Conservation (phyloP, 2,329 filamentous ascomycete genomes). For the Beauveria rudraprayagi region DNA sequence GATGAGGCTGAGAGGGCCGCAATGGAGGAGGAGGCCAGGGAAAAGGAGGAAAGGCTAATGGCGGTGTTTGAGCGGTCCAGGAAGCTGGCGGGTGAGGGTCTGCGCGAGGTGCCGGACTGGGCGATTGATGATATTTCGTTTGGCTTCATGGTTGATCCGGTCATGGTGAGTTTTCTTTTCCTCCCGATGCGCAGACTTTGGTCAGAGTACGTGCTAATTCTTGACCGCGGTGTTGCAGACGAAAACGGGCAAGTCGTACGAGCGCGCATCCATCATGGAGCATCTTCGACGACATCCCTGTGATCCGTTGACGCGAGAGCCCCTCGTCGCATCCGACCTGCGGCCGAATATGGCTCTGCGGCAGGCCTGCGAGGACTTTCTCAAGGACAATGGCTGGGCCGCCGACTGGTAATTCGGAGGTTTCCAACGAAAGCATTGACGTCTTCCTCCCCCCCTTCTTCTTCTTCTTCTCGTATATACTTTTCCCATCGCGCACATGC, state of each 20-base stretch:
- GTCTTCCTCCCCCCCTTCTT: neutral
- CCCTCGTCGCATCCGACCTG: constrained; percentile 60
- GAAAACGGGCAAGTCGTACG: constrained; percentile 84
- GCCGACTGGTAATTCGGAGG: constrained; percentile 65
- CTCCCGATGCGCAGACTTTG: neutral
- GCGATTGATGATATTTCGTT: constrained; percentile 70
- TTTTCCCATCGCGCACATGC: neutral
- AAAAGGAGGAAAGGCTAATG: constrained; percentile 37
- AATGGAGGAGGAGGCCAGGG: constrained; percentile 37
- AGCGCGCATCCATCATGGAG: constrained; percentile 76
- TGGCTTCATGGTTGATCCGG: constrained; percentile 64
- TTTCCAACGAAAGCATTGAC: neutral
- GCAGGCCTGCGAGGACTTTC: constrained; percentile 76
- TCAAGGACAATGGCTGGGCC: constrained; percentile 83
- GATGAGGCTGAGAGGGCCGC: constrained; percentile 40
- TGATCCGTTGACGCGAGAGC: constrained; percentile 79
- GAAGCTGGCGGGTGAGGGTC: constrained; percentile 34
- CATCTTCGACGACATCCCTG: constrained; percentile 67
- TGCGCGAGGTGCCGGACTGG: constrained; percentile 64
- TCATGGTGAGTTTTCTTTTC: constrained; percentile 25
- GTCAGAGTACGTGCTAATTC: neutral
- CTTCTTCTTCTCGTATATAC: neutral
- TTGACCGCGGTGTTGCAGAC: constrained; percentile 31
- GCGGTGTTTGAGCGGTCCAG: constrained; percentile 44
- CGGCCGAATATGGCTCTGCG: constrained; percentile 75